A percentile compares a stretch with the other conserved stretches of the same genome.
phyloP scores from a whole-genome alignment of 805 yeast genomes.

The Metschnikowia baotianmanensis region DNA sequence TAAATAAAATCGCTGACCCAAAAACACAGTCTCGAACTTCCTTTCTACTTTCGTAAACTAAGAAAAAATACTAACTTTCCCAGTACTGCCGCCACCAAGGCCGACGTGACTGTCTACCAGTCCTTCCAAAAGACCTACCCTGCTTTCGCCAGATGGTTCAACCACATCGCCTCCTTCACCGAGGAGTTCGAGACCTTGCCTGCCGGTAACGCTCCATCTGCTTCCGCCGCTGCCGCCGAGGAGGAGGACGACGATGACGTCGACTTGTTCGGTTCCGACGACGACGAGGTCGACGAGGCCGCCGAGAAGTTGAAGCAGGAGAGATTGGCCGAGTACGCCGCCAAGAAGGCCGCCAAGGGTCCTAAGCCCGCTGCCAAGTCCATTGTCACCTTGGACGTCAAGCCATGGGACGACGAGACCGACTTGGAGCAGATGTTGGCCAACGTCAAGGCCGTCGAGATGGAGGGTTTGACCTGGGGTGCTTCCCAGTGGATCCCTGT shows the following conservation, averaged over 20 bases:
- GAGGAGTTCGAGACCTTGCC: slow-evolving; percentile 81
- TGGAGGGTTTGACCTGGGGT: slow-evolving; percentile 98
- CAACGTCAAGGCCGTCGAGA: slow-evolving; percentile 78
- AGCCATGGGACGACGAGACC: slow-evolving; percentile 99
- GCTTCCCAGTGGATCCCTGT: slow-evolving; percentile 93
- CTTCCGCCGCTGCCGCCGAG: slow-evolving; percentile 49
- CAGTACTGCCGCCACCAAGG: slow-evolving; percentile 89
- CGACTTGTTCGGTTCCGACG: slow-evolving; percentile 92
- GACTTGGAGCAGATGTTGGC: slow-evolving; percentile 85
- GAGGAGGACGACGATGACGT: slow-evolving; percentile 81
- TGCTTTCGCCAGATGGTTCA: slow-evolving; percentile 96
- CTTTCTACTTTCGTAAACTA: too few relatives aligned
- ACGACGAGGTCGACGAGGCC: slow-evolving; percentile 92
- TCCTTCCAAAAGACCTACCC: slow-evolving; percentile 92
- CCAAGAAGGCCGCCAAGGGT: slow-evolving; percentile 95
- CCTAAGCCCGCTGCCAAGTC: slow-evolving; percentile 99
- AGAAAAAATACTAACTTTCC: slow-evolving; percentile 33
- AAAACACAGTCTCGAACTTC: too few relatives aligned
- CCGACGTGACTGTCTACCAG: slow-evolving; percentile 91
- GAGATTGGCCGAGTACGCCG: slow-evolving; percentile 97
- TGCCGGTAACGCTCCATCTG: slow-evolving; percentile 67
- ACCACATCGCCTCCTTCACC: slow-evolving; percentile 93
- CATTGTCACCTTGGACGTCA: slow-evolving; percentile 92
- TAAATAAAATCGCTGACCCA: slow-evolving; percentile 39
- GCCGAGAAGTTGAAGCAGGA: slow-evolving; percentile 97